Base-by-base conservation (phyloP, 169 alveolate genomes). In the Eimeria sp. region DNA sequence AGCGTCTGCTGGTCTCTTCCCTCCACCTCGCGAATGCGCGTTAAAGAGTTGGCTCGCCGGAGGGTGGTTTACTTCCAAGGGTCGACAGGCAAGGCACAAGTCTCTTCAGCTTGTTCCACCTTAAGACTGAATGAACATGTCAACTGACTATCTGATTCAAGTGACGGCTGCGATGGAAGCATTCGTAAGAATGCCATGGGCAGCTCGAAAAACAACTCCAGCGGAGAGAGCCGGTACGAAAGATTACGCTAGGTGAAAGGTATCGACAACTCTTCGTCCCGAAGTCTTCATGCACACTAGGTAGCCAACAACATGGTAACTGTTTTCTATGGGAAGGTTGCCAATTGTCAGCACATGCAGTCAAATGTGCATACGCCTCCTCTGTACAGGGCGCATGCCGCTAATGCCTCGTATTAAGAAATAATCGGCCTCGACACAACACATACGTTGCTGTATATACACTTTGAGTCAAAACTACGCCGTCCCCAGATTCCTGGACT, bases 111-210 rank as follows among this genome's bases (percentile, higher is more conserved):
- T 68, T 30, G 85, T 18, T 43, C 14, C 58, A 16, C 85, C 85
- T 74, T n/a, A 11, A 23, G 30, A 37, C 58, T 74, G 56, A 16
- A 43, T 30, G 58, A 74, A 18, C 33, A 74, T 20, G 52, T 40
- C 60, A 37, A 74, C 56, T 14, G 56, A 40, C 43, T 8, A 33
- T 30, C 80, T 30, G 6, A 43, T 23, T 14, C 58, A 43, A 74
- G 60, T 74, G 85, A 40, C 37, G 43, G 30, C 77, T 40, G 85
- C 85, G 37, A 49, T 49, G 60, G 85, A 49, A 37, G 58, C 85
- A 76, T 54, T 49, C 30, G 85, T 30, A 49, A 43, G 85, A 49
- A 40, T 76, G 85, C 85, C 85, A 76, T 76, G 85, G 77, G 77
- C 46, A 27, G 77, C 77, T 30, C 77, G 77, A 10, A 68, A 66